These are phyloP conservation scores for Tricholoma sp. DNA, from an alignment of 768 basidiomycete genomes.

Conservation along the genomic window DNA sequence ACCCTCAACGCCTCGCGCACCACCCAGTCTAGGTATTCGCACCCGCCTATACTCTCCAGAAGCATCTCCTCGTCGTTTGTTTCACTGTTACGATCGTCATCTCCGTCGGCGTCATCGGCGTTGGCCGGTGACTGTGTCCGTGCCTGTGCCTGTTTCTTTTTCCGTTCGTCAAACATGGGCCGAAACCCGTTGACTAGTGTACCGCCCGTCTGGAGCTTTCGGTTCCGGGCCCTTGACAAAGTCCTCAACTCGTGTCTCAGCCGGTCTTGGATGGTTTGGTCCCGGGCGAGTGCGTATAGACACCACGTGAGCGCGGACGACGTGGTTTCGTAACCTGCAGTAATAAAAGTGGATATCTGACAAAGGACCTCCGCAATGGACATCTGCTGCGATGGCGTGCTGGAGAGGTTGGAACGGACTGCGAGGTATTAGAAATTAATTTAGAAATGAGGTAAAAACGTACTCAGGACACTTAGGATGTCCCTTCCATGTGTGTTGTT, in stretches of 20 bases:
- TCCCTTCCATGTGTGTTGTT: conserved; percentile 39
- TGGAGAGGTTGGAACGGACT: conserved; percentile 58
- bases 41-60: conserved; percentile 26
- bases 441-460: conserved; percentile 14
- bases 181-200: neutral
- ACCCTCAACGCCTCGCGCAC: conserved; percentile 54
- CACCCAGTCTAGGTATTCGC: conserved; percentile 57
- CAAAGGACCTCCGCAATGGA: conserved; percentile 51
- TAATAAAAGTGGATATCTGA: conserved; percentile 61
- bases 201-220: neutral
- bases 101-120: conserved; percentile 13
- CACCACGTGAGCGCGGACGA: conserved; percentile 57
- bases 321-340: conserved; percentile 63
- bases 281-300: conserved; percentile 46
- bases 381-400: conserved; percentile 42
- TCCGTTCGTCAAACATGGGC: neutral
- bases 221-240: conserved; percentile 5
- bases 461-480: conserved; percentile 52
- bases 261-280: conserved; percentile 38
- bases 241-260: conserved; percentile 42
- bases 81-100: conserved; percentile 2
- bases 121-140: neutral
- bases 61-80: conserved; percentile 5
- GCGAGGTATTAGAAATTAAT: neutral
- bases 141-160: conserved; percentile 3